A percentile compares a stretch with the other conserved stretches of the same genome.
phyloP scores from a whole-genome alignment of 768 basidiomycete genomes.

The Russula brevipes region DNA sequence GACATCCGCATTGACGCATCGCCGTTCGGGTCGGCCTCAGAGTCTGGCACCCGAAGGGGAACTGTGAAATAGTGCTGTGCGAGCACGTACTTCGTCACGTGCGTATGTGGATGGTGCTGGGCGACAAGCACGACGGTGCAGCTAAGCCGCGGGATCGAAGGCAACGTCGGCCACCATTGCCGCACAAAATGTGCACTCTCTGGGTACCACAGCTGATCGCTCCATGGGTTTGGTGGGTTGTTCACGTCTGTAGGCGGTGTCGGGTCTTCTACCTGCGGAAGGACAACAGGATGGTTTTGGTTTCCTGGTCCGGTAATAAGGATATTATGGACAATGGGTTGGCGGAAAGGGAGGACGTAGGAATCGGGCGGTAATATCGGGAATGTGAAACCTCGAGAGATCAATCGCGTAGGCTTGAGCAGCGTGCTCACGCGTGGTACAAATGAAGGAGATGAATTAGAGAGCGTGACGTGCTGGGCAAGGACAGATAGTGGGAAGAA shows the following conservation, averaged over 20 bases:
- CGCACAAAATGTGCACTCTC: conserved; percentile 73
- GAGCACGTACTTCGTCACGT: conserved; percentile 56
- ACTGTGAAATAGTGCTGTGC: conserved; percentile 74
- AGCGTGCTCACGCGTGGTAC: conserved; percentile 27
- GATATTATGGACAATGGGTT: conserved; percentile 15
- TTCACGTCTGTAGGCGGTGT: conserved; percentile 1
- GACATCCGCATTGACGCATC: conserved; percentile 52
- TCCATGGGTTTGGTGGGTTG: conserved; percentile 50
- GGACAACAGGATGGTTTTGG: background rate
- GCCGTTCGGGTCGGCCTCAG: conserved; percentile 38
- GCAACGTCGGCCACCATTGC: conserved; percentile 73
- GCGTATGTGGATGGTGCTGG: conserved; percentile 54
- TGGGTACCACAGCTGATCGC: conserved; percentile 63
- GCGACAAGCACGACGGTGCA: conserved; percentile 68
- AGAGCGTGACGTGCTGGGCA: conserved; percentile 29
- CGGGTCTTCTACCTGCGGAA: conserved; percentile 5
- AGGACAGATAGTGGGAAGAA: conserved; percentile 54
- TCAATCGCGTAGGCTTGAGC: conserved; percentile 25
- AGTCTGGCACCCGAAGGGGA: conserved; percentile 37
- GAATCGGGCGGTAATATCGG: conserved; percentile 22
- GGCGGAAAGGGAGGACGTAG: conserved; percentile 19
- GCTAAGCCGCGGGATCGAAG: conserved; percentile 58
- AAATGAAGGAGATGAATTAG: conserved; percentile 18
- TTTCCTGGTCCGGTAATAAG: background rate
- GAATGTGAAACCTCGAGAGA: conserved; percentile 28